phyloP scores from a whole-genome alignment of 495 filamentous ascomycete genomes.

The Neurospora sp. region DNA sequence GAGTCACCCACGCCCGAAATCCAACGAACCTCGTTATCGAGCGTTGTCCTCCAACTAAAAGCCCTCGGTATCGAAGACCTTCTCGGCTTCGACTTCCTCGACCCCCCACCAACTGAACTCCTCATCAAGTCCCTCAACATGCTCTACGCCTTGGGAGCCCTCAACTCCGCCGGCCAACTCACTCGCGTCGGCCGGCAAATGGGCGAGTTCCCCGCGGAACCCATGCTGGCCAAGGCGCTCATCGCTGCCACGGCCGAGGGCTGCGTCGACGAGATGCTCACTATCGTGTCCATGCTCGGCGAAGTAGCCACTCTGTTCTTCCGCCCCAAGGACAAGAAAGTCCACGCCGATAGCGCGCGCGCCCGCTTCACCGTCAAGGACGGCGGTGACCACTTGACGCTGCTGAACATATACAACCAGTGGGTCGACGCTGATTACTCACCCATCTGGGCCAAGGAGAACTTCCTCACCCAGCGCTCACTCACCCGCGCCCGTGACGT shows the following conservation, averaged over 20 bases:
- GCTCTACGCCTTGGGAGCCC: slow-evolving; percentile 81
- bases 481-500: slow-evolving; percentile 84
- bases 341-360: slow-evolving; percentile 89
- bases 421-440: slow-evolving; percentile 92
- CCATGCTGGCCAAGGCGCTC: slow-evolving; percentile 84
- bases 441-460: slow-evolving; percentile 82
- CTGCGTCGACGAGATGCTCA: slow-evolving; percentile 92
- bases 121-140: slow-evolving; percentile 86
- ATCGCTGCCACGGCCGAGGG: slow-evolving; percentile 82
- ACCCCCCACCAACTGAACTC: slow-evolving; percentile 82
- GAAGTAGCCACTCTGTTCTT: slow-evolving; percentile 87
- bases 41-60: slow-evolving; percentile 78
- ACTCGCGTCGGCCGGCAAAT: slow-evolving; percentile 91
- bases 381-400: slow-evolving; percentile 82
- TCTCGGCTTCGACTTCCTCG: slow-evolving; percentile 94
- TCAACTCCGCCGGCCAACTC: slow-evolving; percentile 82
- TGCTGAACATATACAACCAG: slow-evolving; percentile 95
- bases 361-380: slow-evolving; percentile 85
- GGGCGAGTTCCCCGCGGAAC: slow-evolving; percentile 93
- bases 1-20: slow-evolving; percentile 93
- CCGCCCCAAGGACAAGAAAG: slow-evolving; percentile 94
- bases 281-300: slow-evolving; percentile 86
- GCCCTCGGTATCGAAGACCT: slow-evolving; percentile 90
- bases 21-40: slow-evolving; percentile 78
- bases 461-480: slow-evolving; percentile 84